Evolutionary conservation across 2,329 filamentous ascomycete species (phyloP), one percentile per base, ranked within the genome.

Genomic region (Claviceps citrina): DNA sequence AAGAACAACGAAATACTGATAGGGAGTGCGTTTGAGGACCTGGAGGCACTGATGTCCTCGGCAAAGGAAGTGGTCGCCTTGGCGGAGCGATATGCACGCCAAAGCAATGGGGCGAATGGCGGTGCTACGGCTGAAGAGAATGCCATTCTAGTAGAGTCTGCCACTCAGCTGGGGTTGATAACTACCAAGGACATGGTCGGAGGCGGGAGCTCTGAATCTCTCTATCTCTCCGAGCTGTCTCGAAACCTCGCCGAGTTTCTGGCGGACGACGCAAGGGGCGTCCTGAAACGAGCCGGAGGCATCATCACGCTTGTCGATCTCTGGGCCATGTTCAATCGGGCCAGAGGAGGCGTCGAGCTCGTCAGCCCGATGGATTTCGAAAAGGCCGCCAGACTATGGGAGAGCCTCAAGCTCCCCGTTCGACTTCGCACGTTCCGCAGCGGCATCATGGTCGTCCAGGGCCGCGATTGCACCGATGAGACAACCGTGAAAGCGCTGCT

Each of bases 41-140:
- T 98, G 0, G 89, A 96, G 56, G 87, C 91, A 3, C 68, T 98
- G 28, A 98, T 96, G 89, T 85, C 87, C 3, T 95, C 89, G 3
- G 91, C 91, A 5, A 95, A 96, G 56, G 85, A 98, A 55, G 85
- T 98, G 36, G 81, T 96, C 38, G 85, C 86, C 5, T 76, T 98
- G 31, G 91, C 91, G 1, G 89, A 96, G 59, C 78, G 78, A 13
- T 89, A 96, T 50, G 78, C 85, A 2, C 69, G 76, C 10, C 81
- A 87, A 53, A 65, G 65, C 16, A 73, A 73, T 45, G 65, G 68
- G 8, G 73, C 69, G 22, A 71, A 69, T 15, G 73, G 71, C 18
- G 71, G 68, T n/a, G 70, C 66, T 12, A 75, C 70, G 5, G 70
- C 74, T 0, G 84, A 91, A 56, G 77, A 84, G 9, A 82, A 72